Percentiles rank a stretch among this genome's conserved stretches.
Conservation (phyloP, 2,329 filamentous ascomycete species). For the Paraphaeosphaeria minitans region DNA sequence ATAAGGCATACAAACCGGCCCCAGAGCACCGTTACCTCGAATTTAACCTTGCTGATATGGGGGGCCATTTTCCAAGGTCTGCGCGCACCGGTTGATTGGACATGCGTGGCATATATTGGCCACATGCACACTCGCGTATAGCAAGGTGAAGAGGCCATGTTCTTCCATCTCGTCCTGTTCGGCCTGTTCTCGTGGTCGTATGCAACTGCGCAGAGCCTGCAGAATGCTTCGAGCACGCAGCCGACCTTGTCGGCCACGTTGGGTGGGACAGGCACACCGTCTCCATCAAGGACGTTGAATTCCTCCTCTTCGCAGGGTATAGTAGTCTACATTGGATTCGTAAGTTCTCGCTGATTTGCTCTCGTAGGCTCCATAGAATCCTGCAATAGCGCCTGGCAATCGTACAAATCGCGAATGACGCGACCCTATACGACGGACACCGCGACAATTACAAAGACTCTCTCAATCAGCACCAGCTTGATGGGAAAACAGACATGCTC, state of each 20-base stretch:
- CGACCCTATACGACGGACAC: not conserved
- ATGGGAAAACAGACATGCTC: slow-evolving; percentile 4
- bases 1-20: not conserved
- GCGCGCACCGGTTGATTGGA: not conserved
- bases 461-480: not conserved
- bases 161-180: slow-evolving; percentile 1
- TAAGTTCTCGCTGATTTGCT: not conserved
- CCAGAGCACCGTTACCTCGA: not conserved
- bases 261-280: not conserved
- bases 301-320: slow-evolving; percentile 3
- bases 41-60: not conserved
- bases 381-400: slow-evolving; percentile 4
- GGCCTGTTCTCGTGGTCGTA: not conserved
- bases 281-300: not conserved
- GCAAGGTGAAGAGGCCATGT: slow-evolving; percentile 5
- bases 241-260: not conserved
- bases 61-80: not conserved
- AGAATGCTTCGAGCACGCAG: not conserved
- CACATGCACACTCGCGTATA: not conserved
- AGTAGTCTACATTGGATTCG: not conserved
- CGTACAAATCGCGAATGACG: not conserved
- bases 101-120: not conserved
- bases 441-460: not conserved
- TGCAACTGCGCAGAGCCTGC: not conserved
- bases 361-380: not conserved